Base-by-base conservation (phyloP, 2,329 filamentous ascomycete genomes). In the Penicillium sp. region DNA sequence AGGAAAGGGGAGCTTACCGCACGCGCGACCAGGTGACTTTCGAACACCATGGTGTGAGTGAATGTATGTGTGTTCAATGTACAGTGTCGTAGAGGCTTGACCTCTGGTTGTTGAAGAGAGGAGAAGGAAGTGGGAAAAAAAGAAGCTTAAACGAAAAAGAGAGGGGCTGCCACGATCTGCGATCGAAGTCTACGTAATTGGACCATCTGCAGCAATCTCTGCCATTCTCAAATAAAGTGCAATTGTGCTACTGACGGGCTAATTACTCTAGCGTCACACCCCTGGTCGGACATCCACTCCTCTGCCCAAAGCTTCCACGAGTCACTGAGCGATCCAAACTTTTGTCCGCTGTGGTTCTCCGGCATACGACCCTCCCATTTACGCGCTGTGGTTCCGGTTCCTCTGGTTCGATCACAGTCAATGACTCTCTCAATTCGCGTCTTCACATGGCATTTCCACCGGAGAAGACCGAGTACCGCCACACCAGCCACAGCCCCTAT, bases 171-270 rank as follows among this genome's bases (percentile, higher is more conserved):
- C 38, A 43, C 43, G 58, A 62, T 60, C 57, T 44, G 44, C 47
- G 60, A 58, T 58, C 56, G 48, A 34, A 38, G 38, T 21, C 61
- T 57, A 64, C 59, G 57, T 64, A 62, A 64, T 53, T 49, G 49
- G 29, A 47, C 5, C 29, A 45, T 45, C 11, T 27, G 24, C 8
- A 36, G 34, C 34, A 36, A 14, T n/a, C 34, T 36, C 34, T 27
- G 24, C 24, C 24, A 27, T 27, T 27, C 24, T 27, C 24, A 27
- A 27, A 27, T 27, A 27, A 27, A 27, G 24, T 27, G 24, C 24
- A 27, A 27, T 27, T 5, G 43, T 39, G 24, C 43, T 46, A 40
- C 34, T 45, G 32, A 44, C 24, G 45, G 18, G 39, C 14, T 18
- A 21, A 36, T 31, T 38, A 24, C 24, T 43, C 13, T 47, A 49